These are phyloP conservation scores for Rutstroemia sydowiana DNA, from an alignment of 2,329 filamentous ascomycete species.

Conservation along the genomic window DNA sequence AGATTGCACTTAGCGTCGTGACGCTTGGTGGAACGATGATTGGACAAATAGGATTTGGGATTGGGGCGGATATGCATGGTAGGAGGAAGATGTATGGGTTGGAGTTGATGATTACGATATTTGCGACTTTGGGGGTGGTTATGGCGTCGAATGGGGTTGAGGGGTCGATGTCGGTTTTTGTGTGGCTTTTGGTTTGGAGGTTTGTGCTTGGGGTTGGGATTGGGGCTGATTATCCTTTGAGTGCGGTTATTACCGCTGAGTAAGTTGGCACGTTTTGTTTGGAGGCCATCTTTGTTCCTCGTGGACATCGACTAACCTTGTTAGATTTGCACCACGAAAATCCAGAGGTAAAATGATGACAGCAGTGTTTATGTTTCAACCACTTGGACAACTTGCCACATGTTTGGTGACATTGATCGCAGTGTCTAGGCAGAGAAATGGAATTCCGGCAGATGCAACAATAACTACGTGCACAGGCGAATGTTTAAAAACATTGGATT, in stretches of 20 bases:
- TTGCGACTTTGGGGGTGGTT: constrained; percentile 38
- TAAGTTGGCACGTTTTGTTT: constrained; percentile 16
- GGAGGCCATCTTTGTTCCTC: background rate
- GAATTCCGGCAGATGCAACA: background rate
- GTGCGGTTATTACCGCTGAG: constrained; percentile 66
- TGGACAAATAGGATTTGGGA: constrained; percentile 70
- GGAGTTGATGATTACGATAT: constrained; percentile 63
- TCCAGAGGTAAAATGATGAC: constrained; percentile 79
- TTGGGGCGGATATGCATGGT: constrained; percentile 66
- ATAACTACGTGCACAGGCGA: background rate
- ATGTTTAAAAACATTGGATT: constrained; percentile 30
- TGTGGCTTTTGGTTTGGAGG: constrained; percentile 64
- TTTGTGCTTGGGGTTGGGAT: constrained; percentile 70
- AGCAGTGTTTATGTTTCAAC: constrained; percentile 77
- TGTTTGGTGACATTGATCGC: constrained; percentile 49
- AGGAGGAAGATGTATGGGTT: constrained; percentile 75
- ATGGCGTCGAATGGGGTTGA: constrained; percentile 48
- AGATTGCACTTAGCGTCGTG: constrained; percentile 71
- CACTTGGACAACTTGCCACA: constrained; percentile 64
- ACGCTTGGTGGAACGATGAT: constrained; percentile 74
- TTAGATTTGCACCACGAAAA: constrained; percentile 66
- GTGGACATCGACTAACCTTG: background rate
- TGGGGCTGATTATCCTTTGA: constrained; percentile 72
- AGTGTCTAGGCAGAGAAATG: background rate
- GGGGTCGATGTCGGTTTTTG: constrained; percentile 52